A percentile compares a stretch with the other conserved stretches of the same genome.
phyloP scores from a whole-genome alignment of 345 rosid species.

The Eucalyptus curtisii region DNA sequence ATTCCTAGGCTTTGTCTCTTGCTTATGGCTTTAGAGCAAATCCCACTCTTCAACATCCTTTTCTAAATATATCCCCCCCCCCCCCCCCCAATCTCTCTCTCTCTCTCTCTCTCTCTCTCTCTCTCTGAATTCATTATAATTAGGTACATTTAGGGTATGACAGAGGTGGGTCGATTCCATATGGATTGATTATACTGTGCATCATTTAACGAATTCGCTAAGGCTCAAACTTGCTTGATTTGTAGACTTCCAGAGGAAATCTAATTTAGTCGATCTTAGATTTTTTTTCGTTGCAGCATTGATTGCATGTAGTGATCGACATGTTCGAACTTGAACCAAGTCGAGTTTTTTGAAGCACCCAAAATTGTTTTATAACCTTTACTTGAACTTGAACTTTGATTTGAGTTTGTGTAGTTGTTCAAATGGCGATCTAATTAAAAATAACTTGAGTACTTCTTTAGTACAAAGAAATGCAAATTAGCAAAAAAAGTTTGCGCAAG shows the following conservation, averaged over 20 bases:
- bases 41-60: background rate
- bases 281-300: background rate
- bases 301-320: background rate
- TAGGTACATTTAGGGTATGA: background rate
- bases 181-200: background rate
- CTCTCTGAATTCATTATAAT: background rate
- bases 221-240: background rate
- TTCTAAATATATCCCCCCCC: background rate
- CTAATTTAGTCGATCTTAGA: background rate
- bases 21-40: background rate
- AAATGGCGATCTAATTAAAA: background rate
- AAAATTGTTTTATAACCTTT: background rate
- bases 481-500: background rate
- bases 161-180: background rate
- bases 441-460: background rate
- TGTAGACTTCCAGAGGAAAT: background rate
- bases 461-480: background rate
- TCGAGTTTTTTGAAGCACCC: background rate
- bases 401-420: background rate
- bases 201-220: background rate
- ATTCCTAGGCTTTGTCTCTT: background rate
- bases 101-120: background rate
- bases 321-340: background rate
- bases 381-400: background rate
- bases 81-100: background rate